Conservation (phyloP, 257 asterid species). For the Solanum arcanum region DNA sequence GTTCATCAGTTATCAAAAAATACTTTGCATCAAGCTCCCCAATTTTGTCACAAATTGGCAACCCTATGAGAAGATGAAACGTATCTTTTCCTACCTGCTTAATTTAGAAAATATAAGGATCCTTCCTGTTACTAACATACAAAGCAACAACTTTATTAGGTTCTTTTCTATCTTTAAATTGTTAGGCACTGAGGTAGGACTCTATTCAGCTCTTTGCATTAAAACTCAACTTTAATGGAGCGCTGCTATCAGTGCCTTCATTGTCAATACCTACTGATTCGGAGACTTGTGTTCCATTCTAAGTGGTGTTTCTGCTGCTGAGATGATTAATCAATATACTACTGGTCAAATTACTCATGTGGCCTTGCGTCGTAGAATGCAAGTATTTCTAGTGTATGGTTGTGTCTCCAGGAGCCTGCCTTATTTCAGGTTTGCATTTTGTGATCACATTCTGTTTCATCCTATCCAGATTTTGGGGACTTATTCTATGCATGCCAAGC, state of each 20-base stretch:
- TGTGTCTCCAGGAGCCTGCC: not conserved
- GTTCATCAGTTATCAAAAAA: not conserved
- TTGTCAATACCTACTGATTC: not conserved
- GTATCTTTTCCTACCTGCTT: not conserved
- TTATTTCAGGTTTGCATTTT: not conserved
- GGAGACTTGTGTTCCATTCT: not conserved
- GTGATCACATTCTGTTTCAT: not conserved
- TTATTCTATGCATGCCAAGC: not conserved
- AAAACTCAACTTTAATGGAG: not conserved
- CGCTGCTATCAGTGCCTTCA: not conserved
- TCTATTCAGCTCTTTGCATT: not conserved
- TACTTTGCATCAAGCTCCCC: not conserved
- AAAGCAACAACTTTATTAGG: not conserved
- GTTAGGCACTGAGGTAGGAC: not conserved
- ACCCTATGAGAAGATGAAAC: not conserved
- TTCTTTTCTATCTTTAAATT: not conserved
- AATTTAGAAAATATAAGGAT: not conserved
- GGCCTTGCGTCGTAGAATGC: not conserved
- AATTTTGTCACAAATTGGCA: not conserved
- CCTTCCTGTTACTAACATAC: not conserved
- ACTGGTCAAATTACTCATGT: not conserved
- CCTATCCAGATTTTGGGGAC: not conserved
- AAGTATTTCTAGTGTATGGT: not conserved
- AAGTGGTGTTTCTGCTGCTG: not conserved
- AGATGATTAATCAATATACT: not conserved